Evolutionary conservation across 495 filamentous ascomycete species (phyloP), one percentile per base, ranked within the genome.

Genomic region (Collariella sp.): DNA sequence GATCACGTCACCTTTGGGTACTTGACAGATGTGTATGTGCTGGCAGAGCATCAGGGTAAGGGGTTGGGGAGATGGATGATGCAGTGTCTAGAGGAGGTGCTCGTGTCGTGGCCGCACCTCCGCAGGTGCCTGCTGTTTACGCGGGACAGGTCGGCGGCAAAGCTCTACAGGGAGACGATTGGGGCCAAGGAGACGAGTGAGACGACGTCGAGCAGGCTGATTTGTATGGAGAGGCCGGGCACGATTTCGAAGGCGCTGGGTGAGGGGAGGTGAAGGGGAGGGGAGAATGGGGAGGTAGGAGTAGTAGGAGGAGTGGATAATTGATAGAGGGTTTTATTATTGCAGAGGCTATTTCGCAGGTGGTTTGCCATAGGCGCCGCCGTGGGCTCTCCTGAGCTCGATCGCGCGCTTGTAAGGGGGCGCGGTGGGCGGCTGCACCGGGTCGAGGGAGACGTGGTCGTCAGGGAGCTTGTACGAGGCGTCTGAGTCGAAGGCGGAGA

Each of bases 391-490:
- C 60, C 89, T 79, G 72, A 94, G 70, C 66, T 98, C 93, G 54
- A 98, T 73, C 3, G 94, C 93, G 15, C 82, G 79, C 66, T 90
- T 90, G 57, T 98, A 98, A 0, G 93, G 94, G 2, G 93, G 93
- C 7, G 94, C 94, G 10, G 90, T 97, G 6, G 93, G 93, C 6
- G 91, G 91, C 57, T 96, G 93, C n/a, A 98, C 79, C 0, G 93
- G 93, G 66, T 95, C 91, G 31, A 96, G 80, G 49, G 82, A 88
- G 38, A 87, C 79, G 60, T 89, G 79, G 48, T 77, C 76, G 11
- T 78, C 76, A 1, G 93, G 90, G 10, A 98, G 74, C 55, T 84
- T 78, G 70, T 96, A 96, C 1, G 89, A 88, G 18, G 93, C 93
- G 76, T 98, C 93, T 0, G 91, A 86, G 68, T 98, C 93, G 73